Evolutionary conservation across 108 stramenopile genomes (phyloP).

Genomic region (Cyclotella atomus): DNA sequence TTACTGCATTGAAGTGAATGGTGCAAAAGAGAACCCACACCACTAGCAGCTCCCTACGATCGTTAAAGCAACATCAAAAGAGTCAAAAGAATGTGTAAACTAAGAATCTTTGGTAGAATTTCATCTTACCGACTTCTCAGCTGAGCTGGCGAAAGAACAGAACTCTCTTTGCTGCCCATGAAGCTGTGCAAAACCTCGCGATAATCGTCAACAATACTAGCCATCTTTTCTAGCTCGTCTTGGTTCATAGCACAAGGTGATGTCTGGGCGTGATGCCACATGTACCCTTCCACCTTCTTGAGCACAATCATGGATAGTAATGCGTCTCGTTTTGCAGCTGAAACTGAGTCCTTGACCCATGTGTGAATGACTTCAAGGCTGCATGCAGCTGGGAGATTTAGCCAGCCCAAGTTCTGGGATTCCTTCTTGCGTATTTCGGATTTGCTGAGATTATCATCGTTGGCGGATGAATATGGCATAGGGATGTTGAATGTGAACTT

Average conservation of each 20-base stretch:
- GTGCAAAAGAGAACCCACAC: slow-evolving; percentile 48
- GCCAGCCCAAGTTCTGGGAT: slow-evolving; percentile 26
- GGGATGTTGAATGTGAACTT: slow-evolving; percentile 22
- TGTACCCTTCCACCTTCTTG: slow-evolving; percentile 9
- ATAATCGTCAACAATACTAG: slow-evolving; percentile 19
- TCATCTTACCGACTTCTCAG: slow-evolving; percentile 5
- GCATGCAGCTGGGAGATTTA: background rate
- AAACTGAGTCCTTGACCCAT: slow-evolving; percentile 15
- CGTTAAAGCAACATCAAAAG: slow-evolving; percentile 4
- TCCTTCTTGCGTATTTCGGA: slow-evolving; percentile 3
- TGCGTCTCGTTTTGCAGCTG: slow-evolving; percentile 5
- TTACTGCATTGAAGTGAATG: slow-evolving; percentile 29
- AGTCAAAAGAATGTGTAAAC: background rate
- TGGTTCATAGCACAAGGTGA: slow-evolving; percentile 1
- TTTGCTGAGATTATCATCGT: background rate
- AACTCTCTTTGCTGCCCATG: background rate
- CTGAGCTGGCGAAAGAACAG: background rate
- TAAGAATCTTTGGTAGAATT: background rate
- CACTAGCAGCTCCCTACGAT: slow-evolving; percentile 35
- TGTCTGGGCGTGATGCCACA: slow-evolving; percentile 18
- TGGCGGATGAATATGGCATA: background rate
- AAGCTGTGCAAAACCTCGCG: slow-evolving; percentile 27
- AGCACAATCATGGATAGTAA: slow-evolving; percentile 14
- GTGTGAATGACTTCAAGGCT: slow-evolving; percentile 2
- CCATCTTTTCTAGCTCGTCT: slow-evolving; percentile 15